Evolutionary conservation across 163 green algal genomes (phyloP).

Genomic region (Scenedesmus sp.): DNA sequence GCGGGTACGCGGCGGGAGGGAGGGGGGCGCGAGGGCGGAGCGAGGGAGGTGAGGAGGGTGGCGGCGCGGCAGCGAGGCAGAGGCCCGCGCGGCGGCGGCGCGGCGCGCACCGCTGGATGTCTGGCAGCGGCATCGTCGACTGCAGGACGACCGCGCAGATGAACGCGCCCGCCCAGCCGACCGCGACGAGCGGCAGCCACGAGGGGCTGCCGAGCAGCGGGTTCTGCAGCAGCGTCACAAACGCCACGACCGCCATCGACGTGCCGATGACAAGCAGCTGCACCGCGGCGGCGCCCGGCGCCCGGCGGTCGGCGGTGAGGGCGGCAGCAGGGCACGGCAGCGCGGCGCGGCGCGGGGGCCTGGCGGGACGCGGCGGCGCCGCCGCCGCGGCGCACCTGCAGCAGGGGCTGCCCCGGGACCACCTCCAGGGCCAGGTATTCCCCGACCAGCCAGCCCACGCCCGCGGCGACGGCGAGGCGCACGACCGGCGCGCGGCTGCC

Average conservation of each 20-base stretch:
- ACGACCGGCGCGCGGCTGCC: slow-evolving; percentile 11
- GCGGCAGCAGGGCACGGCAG: too few relatives aligned
- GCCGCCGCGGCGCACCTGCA: slow-evolving; percentile 73
- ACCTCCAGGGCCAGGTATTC: slow-evolving; percentile 88
- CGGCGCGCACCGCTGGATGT: slow-evolving; percentile 24
- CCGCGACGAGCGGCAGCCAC: slow-evolving; percentile 62
- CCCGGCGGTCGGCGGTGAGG: too few relatives aligned
- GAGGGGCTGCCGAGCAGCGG: slow-evolving; percentile 36
- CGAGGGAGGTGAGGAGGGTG: too few relatives aligned
- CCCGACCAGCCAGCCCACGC: slow-evolving; percentile 64
- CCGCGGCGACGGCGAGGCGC: slow-evolving; percentile 49
- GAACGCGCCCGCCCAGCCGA: slow-evolving; percentile 53
- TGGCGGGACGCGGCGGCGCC: too few relatives aligned
- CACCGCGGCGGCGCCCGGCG: not conserved
- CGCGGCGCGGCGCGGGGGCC: too few relatives aligned
- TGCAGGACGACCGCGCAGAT: slow-evolving; percentile 61
- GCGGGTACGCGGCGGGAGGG: not conserved
- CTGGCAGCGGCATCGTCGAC: slow-evolving; percentile 55
- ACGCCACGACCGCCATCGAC: slow-evolving; percentile 60
- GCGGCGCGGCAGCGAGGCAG: too few relatives aligned
- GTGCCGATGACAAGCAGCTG: slow-evolving; percentile 57
- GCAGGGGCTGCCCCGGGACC: slow-evolving; percentile 68
- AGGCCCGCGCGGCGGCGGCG: too few relatives aligned
- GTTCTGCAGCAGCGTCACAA: slow-evolving; percentile 69
- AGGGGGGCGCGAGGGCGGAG: too few relatives aligned